Conservation (phyloP, 2,329 filamentous ascomycete genomes). For the Neonectria ditissima region DNA sequence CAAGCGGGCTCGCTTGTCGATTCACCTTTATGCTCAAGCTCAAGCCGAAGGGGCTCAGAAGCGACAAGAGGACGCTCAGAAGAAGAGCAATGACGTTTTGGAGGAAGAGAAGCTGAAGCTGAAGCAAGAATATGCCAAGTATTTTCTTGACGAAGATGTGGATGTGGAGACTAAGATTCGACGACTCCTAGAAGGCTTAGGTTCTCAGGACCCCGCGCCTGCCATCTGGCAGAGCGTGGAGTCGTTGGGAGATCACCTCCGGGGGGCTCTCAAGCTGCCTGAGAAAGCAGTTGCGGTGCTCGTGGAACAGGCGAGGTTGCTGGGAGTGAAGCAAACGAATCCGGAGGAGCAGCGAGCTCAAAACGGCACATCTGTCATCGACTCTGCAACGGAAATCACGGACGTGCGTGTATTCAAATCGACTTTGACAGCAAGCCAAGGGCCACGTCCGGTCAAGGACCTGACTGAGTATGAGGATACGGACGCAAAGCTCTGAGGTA, state of each 20-base stretch:
- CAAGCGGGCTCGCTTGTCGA: conserved; percentile 82
- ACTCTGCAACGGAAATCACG: conserved; percentile 70
- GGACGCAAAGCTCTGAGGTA: conserved; percentile 77
- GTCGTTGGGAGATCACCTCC: conserved; percentile 21
- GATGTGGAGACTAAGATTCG: conserved; percentile 14
- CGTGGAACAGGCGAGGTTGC: conserved; percentile 14
- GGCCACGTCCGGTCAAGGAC: conserved; percentile 78
- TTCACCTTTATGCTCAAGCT: conserved; percentile 84
- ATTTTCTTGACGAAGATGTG: conserved; percentile 14
- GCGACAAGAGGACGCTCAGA: conserved; percentile 58
- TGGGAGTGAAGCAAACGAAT: conserved; percentile 20
- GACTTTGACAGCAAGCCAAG: conserved; percentile 76
- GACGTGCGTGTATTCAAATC: conserved; percentile 87
- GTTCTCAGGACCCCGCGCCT: conserved; percentile 17
- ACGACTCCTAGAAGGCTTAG: conserved; percentile 16
- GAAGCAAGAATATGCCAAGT: conserved; percentile 22
- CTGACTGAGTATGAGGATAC: conserved; percentile 88
- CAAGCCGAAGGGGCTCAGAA: conserved; percentile 59
- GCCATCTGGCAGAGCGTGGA: conserved; percentile 21
- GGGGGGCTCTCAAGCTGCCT: conserved; percentile 16
- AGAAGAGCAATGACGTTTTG: conserved; percentile 46
- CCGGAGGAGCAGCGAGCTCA: conserved; percentile 38
- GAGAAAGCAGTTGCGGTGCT: conserved; percentile 18
- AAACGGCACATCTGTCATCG: conserved; percentile 59
- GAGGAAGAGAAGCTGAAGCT: conserved; percentile 22